Evolutionary conservation across 2,329 filamentous ascomycete species (phyloP).

Genomic region (Trichoderma aggressivum): DNA sequence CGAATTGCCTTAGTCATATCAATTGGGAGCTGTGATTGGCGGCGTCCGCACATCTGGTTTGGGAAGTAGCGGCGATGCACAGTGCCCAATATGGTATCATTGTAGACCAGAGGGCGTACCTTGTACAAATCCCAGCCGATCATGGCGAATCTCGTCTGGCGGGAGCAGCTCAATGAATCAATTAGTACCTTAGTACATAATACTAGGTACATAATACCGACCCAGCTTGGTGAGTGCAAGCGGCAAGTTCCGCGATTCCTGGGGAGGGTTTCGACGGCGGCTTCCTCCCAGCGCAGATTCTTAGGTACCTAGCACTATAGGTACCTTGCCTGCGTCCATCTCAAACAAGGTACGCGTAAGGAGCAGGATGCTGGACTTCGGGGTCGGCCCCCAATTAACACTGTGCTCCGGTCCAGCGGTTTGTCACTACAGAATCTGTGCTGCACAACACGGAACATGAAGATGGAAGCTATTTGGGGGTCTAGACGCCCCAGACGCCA

Average conservation of each 20-base stretch:
- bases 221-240: background rate
- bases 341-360: background rate
- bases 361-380: too few relatives aligned
- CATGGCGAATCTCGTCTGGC: background rate
- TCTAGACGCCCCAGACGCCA: background rate
- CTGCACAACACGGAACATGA: too few relatives aligned
- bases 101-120: background rate
- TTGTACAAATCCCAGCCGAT: background rate
- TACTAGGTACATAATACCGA: background rate
- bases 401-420: background rate
- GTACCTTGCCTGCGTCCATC: background rate
- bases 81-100: background rate
- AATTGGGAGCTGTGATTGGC: background rate
- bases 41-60: background rate
- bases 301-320: background rate
- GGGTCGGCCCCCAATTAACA: background rate
- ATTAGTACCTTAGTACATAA: too few relatives aligned
- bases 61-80: background rate
- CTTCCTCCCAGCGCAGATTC: background rate
- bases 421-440: too few relatives aligned
- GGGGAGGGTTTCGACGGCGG: background rate
- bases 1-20: background rate
- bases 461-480: background rate
- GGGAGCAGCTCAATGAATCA: background rate
- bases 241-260: background rate